Evolutionary conservation across 1,284 basidiomycete genomes (phyloP).

Genomic region (Leucoagaricus sp.): DNA sequence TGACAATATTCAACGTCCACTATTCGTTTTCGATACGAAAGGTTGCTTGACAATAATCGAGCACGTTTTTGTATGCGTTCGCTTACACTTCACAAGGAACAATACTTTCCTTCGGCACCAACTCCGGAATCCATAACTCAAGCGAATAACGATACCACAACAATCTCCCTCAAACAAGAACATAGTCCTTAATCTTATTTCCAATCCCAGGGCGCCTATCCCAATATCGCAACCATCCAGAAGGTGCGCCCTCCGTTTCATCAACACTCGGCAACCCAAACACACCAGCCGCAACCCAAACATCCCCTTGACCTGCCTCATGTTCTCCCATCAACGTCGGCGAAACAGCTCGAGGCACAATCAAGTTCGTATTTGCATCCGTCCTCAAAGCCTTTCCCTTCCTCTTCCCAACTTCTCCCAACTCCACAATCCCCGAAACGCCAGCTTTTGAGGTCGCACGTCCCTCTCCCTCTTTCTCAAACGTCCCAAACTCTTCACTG

Average conservation of each 20-base stretch:
- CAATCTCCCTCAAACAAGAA: not conserved
- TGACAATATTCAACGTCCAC: no score
- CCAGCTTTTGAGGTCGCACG: slow-evolving; percentile 63
- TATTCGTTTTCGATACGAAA: no score
- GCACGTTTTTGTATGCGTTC: not conserved
- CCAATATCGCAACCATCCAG: slow-evolving; percentile 57
- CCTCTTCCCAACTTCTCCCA: slow-evolving; percentile 32
- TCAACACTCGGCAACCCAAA: slow-evolving; percentile 59
- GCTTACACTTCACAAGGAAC: no score
- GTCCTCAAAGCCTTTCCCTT: slow-evolving; percentile 53
- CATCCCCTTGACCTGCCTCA: slow-evolving; percentile 37
- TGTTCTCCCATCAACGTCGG: slow-evolving; percentile 62
- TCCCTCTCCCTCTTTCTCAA: slow-evolving; percentile 43
- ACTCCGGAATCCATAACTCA: no score
- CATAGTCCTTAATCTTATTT: not conserved
- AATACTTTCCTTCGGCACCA: not conserved
- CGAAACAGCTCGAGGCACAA: slow-evolving; percentile 67
- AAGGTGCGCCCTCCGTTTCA: slow-evolving; percentile 39
- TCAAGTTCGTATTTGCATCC: slow-evolving; percentile 75
- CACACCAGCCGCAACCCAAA: slow-evolving; percentile 70
- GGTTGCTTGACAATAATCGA: no score
- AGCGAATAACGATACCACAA: not conserved
- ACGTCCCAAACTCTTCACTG: slow-evolving; percentile 48
- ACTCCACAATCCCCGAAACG: slow-evolving; percentile 61
- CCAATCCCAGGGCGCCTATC: slow-evolving; percentile 44